A percentile compares a stretch with the other conserved stretches of the same genome.
Conservation (phyloP, 2,329 filamentous ascomycete species). For the Trichoderma sp. region DNA sequence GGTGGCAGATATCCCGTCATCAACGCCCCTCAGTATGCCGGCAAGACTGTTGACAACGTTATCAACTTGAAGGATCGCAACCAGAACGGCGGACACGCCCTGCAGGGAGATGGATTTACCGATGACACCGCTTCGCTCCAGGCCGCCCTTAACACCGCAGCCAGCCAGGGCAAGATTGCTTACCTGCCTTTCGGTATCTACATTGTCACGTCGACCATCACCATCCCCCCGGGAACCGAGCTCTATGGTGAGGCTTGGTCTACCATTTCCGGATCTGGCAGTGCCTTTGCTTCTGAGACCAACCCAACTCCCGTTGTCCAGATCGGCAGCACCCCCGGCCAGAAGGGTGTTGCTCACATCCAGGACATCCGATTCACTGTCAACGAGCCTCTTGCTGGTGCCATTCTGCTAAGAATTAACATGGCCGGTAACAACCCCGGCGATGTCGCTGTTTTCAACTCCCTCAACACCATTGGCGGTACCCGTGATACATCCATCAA, state of each 20-base stretch:
- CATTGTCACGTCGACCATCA: slow-evolving; percentile 46
- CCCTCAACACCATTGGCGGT: slow-evolving; percentile 18
- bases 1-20: slow-evolving; percentile 13
- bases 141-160: slow-evolving; percentile 50
- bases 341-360: slow-evolving; percentile 9
- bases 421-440: slow-evolving; percentile 18
- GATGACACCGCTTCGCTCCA: slow-evolving; percentile 62
- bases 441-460: slow-evolving; percentile 20
- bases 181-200: slow-evolving; percentile 58
- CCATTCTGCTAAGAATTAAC: slow-evolving; percentile 17
- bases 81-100: slow-evolving; percentile 16
- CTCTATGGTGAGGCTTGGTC: slow-evolving; percentile 18
- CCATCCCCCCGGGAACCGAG: slow-evolving; percentile 40
- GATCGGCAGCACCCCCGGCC: slow-evolving; percentile 14
- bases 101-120: slow-evolving; percentile 49
- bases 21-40: slow-evolving; percentile 15
- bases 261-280: slow-evolving; percentile 19
- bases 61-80: slow-evolving; percentile 15
- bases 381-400: slow-evolving; percentile 12
- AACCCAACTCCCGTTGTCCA: slow-evolving; percentile 18
- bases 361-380: slow-evolving; percentile 19
- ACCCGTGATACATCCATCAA: slow-evolving; percentile 17
- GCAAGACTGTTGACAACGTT: not conserved
- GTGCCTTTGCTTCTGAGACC: not conserved
- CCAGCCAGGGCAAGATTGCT: slow-evolving; percentile 46